Conservation (phyloP, 306 rosid species). For the barrel medic (Medicago truncatula) region DNA sequence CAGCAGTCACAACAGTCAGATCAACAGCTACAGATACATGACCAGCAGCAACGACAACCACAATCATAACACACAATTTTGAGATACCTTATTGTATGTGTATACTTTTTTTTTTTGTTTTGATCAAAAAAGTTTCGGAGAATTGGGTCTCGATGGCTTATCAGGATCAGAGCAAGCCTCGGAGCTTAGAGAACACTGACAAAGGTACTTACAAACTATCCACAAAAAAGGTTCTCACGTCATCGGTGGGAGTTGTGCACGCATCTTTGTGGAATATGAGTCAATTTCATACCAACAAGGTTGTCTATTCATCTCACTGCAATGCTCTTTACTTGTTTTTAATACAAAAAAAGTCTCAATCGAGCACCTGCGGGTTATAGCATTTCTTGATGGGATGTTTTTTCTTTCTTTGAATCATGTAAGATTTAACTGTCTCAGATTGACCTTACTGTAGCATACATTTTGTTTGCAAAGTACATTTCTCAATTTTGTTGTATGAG, state of each 20-base stretch:
- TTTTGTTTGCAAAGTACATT: constrained; percentile 22
- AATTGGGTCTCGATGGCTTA: background rate
- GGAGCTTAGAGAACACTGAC: background rate
- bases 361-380: constrained; percentile 25
- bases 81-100: background rate
- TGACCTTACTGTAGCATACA: constrained; percentile 29
- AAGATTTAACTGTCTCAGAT: constrained; percentile 1
- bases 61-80: constrained; percentile 29
- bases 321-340: background rate
- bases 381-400: constrained; percentile 29
- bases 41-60: constrained; percentile 42
- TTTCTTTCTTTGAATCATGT: background rate
- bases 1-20: constrained; percentile 45
- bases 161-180: background rate
- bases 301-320: background rate
- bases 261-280: background rate
- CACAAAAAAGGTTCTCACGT: background rate
- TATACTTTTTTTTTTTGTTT: background rate
- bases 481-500: constrained; percentile 27
- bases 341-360: background rate
- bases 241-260: background rate
- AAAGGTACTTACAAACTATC: background rate
- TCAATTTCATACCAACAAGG: background rate
- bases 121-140: background rate
- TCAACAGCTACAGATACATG: constrained; percentile 39